phyloP scores from a whole-genome alignment of 2,329 filamentous ascomycete genomes.

The Fusarium anthophilum region DNA sequence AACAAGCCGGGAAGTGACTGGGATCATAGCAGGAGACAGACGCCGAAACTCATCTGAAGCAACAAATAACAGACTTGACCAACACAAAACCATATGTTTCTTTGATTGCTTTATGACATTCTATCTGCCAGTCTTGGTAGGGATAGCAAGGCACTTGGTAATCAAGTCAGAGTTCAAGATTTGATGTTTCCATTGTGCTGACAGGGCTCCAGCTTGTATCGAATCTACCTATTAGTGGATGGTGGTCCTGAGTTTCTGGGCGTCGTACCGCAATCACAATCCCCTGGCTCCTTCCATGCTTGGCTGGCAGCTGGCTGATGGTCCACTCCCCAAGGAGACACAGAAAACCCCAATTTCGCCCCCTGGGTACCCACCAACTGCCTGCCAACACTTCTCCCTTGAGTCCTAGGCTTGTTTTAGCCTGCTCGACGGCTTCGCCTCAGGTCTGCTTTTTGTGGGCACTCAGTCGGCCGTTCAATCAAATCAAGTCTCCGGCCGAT shows the following conservation, averaged over 20 bases:
- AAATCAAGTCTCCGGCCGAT: conserved; percentile 17
- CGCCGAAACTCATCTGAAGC: conserved; percentile 8
- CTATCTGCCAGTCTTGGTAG: not conserved
- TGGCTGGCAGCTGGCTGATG: conserved; percentile 18
- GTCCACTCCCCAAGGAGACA: conserved; percentile 25
- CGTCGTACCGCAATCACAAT: not conserved
- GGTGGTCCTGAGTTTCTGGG: conserved; percentile 5
- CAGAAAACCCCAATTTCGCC: conserved; percentile 24
- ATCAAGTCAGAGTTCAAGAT: not conserved
- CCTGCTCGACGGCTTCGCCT: conserved; percentile 37
- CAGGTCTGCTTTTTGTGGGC: conserved; percentile 38
- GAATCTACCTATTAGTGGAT: conserved; percentile 9
- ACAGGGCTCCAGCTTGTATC: not conserved
- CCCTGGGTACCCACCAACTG: conserved; percentile 26
- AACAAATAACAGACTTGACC: not conserved
- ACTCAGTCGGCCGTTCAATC: conserved; percentile 36
- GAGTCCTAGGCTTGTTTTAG: conserved; percentile 19
- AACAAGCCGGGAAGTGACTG: not conserved
- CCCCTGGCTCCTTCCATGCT: conserved; percentile 13
- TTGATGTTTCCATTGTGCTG: not conserved
- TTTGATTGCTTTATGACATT: not conserved
- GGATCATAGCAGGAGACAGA: conserved; percentile 10
- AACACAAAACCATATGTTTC: not conserved
- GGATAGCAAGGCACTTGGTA: not conserved
- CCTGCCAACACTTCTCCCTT: conserved; percentile 17